These are phyloP conservation scores for Hypoxylon sp. DNA, from an alignment of 2,329 filamentous ascomycete genomes.

Conservation along the genomic window DNA sequence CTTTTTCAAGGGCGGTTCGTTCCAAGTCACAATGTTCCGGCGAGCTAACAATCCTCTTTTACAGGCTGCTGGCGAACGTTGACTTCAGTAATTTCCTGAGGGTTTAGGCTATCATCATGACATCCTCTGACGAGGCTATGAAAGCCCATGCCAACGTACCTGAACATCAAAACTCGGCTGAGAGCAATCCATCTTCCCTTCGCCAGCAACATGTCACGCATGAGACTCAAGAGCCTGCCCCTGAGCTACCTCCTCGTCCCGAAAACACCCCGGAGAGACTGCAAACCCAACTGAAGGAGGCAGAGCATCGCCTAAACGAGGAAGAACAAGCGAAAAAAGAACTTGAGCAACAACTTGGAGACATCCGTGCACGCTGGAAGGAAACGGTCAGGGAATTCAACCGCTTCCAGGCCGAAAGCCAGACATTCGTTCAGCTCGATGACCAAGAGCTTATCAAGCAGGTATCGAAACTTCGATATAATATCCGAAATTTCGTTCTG, in stretches of 20 bases:
- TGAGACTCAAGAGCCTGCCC: neutral
- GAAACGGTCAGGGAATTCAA: constrained; percentile 9
- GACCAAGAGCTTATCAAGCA: neutral
- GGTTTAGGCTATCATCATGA: constrained; percentile 1
- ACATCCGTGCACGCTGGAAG: constrained; percentile 2
- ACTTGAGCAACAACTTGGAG: neutral
- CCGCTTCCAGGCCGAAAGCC: constrained; percentile 2
- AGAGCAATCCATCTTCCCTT: neutral
- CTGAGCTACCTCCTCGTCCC: neutral
- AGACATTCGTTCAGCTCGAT: constrained; percentile 2
- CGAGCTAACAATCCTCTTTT: neutral
- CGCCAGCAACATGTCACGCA: neutral
- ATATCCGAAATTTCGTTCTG: constrained; percentile 1
- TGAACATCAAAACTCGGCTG: neutral
- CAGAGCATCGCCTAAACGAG: neutral
- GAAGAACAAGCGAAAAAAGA: neutral
- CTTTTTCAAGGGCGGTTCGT: neutral
- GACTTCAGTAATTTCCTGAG: neutral
- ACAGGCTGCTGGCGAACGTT: neutral
- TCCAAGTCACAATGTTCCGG: neutral
- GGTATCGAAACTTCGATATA: neutral
- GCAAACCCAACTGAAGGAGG: neutral
- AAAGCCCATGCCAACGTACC: neutral
- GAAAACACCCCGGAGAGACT: neutral
- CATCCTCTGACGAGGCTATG: neutral